Percentiles rank a stretch among this genome's conserved stretches.
These are phyloP conservation scores for Diaporthe amygdali DNA, from an alignment of 2,329 filamentous ascomycete species.

Conservation along the genomic window DNA sequence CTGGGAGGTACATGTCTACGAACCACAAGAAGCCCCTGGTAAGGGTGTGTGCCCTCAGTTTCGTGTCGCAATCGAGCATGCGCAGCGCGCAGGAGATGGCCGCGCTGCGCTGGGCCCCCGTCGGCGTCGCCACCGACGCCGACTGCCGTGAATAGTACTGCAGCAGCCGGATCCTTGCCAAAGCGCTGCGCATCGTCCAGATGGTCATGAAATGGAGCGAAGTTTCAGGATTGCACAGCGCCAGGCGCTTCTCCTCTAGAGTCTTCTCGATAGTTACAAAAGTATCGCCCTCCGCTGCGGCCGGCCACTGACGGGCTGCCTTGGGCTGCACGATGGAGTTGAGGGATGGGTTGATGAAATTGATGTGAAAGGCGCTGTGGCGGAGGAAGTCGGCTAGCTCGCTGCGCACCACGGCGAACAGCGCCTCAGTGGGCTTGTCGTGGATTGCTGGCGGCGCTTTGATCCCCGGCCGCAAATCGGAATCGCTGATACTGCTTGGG, in stretches of 20 bases:
- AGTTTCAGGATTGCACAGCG: slow-evolving; percentile 42
- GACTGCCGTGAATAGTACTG: slow-evolving; percentile 47
- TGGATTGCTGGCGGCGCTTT: slow-evolving; percentile 37
- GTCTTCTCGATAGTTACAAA: slow-evolving; percentile 42
- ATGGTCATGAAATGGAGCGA: slow-evolving; percentile 47
- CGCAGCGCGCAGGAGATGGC: slow-evolving; percentile 37
- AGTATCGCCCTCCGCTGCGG: slow-evolving; percentile 28
- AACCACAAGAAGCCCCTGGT: slow-evolving; percentile 44
- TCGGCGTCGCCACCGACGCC: slow-evolving; percentile 28
- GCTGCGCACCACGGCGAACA: slow-evolving; percentile 46
- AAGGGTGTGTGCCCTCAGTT: slow-evolving; percentile 35
- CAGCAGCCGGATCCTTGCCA: slow-evolving; percentile 56
- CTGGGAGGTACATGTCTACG: slow-evolving; percentile 41
- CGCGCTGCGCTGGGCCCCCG: slow-evolving; percentile 34
- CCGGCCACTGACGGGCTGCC: too few species aligned
- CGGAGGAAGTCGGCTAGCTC: slow-evolving; percentile 46
- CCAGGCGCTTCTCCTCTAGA: slow-evolving; percentile 53
- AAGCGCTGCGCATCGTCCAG: slow-evolving; percentile 41
- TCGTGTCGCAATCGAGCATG: slow-evolving; percentile 44
- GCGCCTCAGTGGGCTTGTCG: slow-evolving; percentile 42
- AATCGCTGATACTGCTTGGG: slow-evolving; percentile 51
- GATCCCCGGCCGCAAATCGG: slow-evolving; percentile 48
- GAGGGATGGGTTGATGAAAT: slow-evolving; percentile 39
- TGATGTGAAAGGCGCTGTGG: slow-evolving; percentile 39
- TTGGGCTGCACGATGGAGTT: slow-evolving; percentile 32